Conservation (phyloP, 2,329 filamentous ascomycete genomes). For the Alternaria conjuncta region DNA sequence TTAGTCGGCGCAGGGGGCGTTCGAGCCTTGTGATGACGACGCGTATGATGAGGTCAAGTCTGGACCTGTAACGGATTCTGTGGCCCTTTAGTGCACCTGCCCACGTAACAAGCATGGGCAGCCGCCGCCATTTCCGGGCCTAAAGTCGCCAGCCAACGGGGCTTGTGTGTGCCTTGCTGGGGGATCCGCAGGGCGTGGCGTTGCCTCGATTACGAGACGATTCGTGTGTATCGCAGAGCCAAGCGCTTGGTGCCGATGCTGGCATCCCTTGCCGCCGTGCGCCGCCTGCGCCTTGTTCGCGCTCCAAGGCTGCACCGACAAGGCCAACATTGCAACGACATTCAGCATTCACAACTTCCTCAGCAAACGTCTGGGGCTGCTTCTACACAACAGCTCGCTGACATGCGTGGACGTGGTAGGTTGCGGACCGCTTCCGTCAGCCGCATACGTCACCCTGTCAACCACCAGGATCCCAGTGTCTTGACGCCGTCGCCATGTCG, state of each 20-base stretch:
- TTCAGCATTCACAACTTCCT: background rate
- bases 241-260: conserved; percentile 2
- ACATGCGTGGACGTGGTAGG: background rate
- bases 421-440: background rate
- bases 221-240: conserved; percentile 3
- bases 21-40: conserved; percentile 18
- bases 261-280: background rate
- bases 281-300: background rate
- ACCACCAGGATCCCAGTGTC: background rate
- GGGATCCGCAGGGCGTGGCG: conserved; percentile 5
- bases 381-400: background rate
- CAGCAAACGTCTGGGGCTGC: background rate
- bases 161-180: background rate
- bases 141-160: conserved; percentile 3
- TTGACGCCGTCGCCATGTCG: background rate
- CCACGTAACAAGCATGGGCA: conserved; percentile 12
- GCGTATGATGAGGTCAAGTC: conserved; percentile 20
- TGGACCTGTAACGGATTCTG: conserved; percentile 12
- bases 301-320: background rate
- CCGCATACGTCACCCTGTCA: background rate
- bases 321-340: background rate
- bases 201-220: conserved; percentile 12
- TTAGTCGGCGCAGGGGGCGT: conserved; percentile 11
- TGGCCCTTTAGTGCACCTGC: conserved; percentile 10
- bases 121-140: conserved; percentile 3